Percentiles rank a stretch among this genome's conserved stretches.
phyloP scores from a whole-genome alignment of 2,329 filamentous ascomycete species.

The Lecanoromycetidae sp. region DNA sequence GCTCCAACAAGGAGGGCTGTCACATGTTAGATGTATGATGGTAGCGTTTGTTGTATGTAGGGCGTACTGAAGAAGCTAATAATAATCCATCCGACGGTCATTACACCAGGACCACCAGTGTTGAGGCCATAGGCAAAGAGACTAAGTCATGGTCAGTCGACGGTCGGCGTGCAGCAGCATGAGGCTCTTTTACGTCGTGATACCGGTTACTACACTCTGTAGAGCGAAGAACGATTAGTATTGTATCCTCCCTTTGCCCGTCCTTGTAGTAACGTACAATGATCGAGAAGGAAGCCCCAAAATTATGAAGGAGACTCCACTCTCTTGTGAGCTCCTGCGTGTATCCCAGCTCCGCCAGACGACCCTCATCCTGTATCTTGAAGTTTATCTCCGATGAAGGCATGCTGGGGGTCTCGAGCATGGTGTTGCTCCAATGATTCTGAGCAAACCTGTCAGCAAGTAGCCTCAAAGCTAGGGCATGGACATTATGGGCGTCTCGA shows the following conservation, averaged over 20 bases:
- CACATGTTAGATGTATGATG: background rate
- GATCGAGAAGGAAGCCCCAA: conserved; percentile 50
- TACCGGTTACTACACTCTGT: conserved; percentile 44
- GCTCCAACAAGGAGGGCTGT: conserved; percentile 34
- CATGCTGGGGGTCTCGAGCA: conserved; percentile 1
- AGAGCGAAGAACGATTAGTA: background rate
- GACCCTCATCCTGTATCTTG: conserved; percentile 34
- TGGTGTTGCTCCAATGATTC: background rate
- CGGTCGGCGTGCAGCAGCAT: no score
- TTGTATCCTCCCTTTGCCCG: background rate
- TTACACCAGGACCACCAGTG: conserved; percentile 44
- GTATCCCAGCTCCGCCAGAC: conserved; percentile 46
- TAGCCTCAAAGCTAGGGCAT: background rate
- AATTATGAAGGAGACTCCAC: conserved; percentile 48
- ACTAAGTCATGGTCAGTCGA: background rate
- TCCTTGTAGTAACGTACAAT: conserved; percentile 31
- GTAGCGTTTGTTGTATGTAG: no score
- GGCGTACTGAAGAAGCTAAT: conserved; percentile 39
- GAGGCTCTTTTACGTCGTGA: conserved; percentile 35
- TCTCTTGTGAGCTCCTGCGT: conserved; percentile 46
- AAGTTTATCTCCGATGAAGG: conserved; percentile 12
- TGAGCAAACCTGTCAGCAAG: background rate
- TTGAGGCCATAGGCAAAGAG: conserved; percentile 45
- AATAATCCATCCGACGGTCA: conserved; percentile 44
- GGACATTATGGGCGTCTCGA: background rate